Conservation (phyloP, 2,329 filamentous ascomycete genomes). For the Botryosphaeria dothidea region DNA sequence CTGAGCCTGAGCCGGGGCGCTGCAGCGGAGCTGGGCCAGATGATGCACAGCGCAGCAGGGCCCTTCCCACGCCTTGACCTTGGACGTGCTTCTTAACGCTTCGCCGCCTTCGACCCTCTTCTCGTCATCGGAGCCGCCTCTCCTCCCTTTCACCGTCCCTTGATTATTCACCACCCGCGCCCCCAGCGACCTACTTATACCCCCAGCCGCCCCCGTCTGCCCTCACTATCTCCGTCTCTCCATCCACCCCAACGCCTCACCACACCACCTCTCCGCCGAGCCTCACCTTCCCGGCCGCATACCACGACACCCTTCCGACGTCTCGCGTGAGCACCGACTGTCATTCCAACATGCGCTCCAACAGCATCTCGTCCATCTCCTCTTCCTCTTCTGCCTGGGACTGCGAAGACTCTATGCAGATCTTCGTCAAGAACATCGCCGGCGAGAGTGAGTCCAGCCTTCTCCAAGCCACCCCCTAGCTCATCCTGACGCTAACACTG, state of each 20-base stretch:
- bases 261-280: not conserved
- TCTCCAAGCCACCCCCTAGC: conserved; percentile 25
- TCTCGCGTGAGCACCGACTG: not conserved
- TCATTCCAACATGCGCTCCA: conserved; percentile 19
- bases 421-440: conserved; percentile 62
- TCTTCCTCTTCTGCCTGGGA: conserved; percentile 44
- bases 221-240: not conserved
- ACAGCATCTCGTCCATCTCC: conserved; percentile 45
- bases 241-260: not conserved
- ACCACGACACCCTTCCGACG: not conserved
- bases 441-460: conserved; percentile 54
- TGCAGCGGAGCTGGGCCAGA: conserved; percentile 8
- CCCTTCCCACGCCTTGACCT: not conserved
- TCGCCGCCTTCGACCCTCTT: conserved; percentile 11
- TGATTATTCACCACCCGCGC: conserved; percentile 16
- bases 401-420: conserved; percentile 56
- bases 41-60: conserved; percentile 14
- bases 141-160: conserved; percentile 16
- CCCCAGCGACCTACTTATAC: conserved; percentile 10
- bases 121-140: conserved; percentile 16
- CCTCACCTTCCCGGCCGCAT: not conserved
- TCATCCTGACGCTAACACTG: conserved; percentile 23
- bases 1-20: not conserved
- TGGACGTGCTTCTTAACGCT: conserved; percentile 12
- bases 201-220: conserved; percentile 1